Percentiles rank a stretch among this genome's conserved stretches.
Evolutionary conservation across 768 basidiomycete genomes (phyloP).

Genomic region (Suillus occidentalis): DNA sequence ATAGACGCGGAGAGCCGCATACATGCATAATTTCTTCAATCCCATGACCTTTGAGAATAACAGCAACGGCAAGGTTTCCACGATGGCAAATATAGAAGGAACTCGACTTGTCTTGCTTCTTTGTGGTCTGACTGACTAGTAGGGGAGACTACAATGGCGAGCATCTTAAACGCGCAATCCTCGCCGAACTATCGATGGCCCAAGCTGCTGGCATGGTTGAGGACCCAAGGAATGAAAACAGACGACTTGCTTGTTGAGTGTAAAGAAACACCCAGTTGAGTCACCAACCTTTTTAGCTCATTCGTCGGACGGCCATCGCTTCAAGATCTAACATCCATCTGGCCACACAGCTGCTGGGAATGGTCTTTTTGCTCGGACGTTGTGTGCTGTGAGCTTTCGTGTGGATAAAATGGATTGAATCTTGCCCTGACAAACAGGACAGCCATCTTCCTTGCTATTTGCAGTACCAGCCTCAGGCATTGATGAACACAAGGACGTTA

Average conservation of each 20-base stretch:
- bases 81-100: slow-evolving; percentile 1
- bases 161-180: slow-evolving; percentile 6
- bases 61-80: background rate
- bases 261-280: slow-evolving; percentile 40
- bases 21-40: background rate
- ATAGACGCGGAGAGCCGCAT: slow-evolving; percentile 12
- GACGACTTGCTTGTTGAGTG: slow-evolving; percentile 50
- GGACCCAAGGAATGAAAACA: slow-evolving; percentile 46
- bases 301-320: background rate
- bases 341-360: slow-evolving; percentile 55
- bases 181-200: slow-evolving; percentile 38
- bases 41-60: slow-evolving; percentile 12
- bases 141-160: slow-evolving; percentile 4
- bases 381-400: slow-evolving; percentile 39
- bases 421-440: slow-evolving; percentile 14
- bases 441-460: slow-evolving; percentile 62
- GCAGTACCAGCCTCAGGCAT: slow-evolving; percentile 63
- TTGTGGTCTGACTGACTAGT: too few species aligned
- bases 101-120: too few species aligned
- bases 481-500: slow-evolving; percentile 77
- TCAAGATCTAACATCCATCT: background rate
- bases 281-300: background rate
- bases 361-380: slow-evolving; percentile 60
- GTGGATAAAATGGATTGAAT: background rate
- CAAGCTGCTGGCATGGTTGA: slow-evolving; percentile 53